These are phyloP conservation scores for Cyphellophora europaea DNA, from an alignment of 2,329 filamentous ascomycete species.

Conservation along the genomic window DNA sequence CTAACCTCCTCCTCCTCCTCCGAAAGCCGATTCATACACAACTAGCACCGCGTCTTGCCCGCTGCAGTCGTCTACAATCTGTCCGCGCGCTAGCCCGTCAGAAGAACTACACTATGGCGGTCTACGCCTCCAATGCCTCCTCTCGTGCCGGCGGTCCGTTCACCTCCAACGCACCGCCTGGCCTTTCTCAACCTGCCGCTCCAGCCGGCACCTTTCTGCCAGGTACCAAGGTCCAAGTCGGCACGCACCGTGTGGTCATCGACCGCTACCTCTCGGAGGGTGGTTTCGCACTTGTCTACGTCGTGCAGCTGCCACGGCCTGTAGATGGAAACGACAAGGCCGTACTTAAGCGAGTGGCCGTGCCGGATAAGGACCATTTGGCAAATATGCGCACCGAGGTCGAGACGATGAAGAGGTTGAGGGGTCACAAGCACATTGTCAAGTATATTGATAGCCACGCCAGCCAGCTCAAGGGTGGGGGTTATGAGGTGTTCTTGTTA, in stretches of 20 bases:
- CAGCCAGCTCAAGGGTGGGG: slow-evolving; percentile 81
- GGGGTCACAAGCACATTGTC: slow-evolving; percentile 91
- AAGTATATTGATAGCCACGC: slow-evolving; percentile 98
- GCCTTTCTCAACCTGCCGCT: slow-evolving; percentile 21
- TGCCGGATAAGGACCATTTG: slow-evolving; percentile 89
- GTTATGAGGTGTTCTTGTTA: slow-evolving; percentile 94
- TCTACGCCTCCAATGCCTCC: slow-evolving; percentile 16
- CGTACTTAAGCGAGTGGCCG: slow-evolving; percentile 88
- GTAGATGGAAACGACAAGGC: slow-evolving; percentile 71
- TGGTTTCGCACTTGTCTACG: slow-evolving; percentile 96
- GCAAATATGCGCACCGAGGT: slow-evolving; percentile 97
- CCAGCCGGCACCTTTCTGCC: slow-evolving; percentile 82
- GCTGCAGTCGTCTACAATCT: too few species aligned
- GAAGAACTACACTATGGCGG: slow-evolving; percentile 18
- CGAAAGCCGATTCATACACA: too few species aligned
- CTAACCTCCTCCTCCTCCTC: too few species aligned
- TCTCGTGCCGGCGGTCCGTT: slow-evolving; percentile 14
- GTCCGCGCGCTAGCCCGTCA: too few species aligned
- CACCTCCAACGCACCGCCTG: slow-evolving; percentile 19
- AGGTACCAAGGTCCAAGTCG: slow-evolving; percentile 94
- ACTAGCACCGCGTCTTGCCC: too few species aligned
- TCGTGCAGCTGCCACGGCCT: slow-evolving; percentile 74
- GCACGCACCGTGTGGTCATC: slow-evolving; percentile 83
- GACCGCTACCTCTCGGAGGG: slow-evolving; percentile 97
- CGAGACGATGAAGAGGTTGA: slow-evolving; percentile 99